phyloP scores from a whole-genome alignment of 2,329 filamentous ascomycete genomes.

The Bisporella sp. region DNA sequence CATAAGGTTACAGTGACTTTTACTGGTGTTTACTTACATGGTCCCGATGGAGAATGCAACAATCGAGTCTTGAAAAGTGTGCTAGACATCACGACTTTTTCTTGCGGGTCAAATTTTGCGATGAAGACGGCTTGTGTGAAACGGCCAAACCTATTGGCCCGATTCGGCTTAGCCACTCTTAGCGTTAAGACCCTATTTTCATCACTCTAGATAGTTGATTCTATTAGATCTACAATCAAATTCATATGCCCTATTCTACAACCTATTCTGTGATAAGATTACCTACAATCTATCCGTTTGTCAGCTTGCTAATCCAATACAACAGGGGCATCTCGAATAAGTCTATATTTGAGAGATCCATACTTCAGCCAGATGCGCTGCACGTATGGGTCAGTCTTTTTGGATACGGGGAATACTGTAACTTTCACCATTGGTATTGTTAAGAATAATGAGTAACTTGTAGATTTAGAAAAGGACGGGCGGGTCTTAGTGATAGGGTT shows the following conservation, averaged over 20 bases:
- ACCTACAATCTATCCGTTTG: too few species aligned
- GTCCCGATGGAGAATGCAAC: slow-evolving; percentile 58
- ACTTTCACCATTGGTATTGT: slow-evolving; percentile 30
- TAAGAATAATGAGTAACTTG: slow-evolving; percentile 27
- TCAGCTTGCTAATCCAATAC: slow-evolving; percentile 52
- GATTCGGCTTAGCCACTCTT: too few species aligned
- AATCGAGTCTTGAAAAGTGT: slow-evolving; percentile 66
- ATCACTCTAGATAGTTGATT: too few species aligned
- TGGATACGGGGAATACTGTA: slow-evolving; percentile 63
- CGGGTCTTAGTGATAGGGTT: slow-evolving; percentile 70
- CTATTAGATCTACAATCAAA: too few species aligned
- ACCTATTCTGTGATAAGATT: too few species aligned
- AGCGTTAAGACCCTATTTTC: too few species aligned
- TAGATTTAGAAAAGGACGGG: slow-evolving; percentile 45
- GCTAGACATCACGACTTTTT: slow-evolving; percentile 53
- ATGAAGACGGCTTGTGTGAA: slow-evolving; percentile 72
- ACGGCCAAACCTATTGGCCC: too few species aligned
- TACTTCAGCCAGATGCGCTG: slow-evolving; percentile 50
- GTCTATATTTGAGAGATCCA: slow-evolving; percentile 38
- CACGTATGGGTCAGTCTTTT: slow-evolving; percentile 58
- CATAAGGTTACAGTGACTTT: slow-evolving; percentile 45
- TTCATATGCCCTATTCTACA: too few species aligned
- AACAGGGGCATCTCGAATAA: slow-evolving; percentile 41
- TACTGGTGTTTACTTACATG: slow-evolving; percentile 46
- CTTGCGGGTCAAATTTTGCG: slow-evolving; percentile 63